A percentile compares a stretch with the other conserved stretches of the same genome.
These are phyloP conservation scores for Excoecaria agallocha DNA, from an alignment of 345 rosid species.

Conservation along the genomic window DNA sequence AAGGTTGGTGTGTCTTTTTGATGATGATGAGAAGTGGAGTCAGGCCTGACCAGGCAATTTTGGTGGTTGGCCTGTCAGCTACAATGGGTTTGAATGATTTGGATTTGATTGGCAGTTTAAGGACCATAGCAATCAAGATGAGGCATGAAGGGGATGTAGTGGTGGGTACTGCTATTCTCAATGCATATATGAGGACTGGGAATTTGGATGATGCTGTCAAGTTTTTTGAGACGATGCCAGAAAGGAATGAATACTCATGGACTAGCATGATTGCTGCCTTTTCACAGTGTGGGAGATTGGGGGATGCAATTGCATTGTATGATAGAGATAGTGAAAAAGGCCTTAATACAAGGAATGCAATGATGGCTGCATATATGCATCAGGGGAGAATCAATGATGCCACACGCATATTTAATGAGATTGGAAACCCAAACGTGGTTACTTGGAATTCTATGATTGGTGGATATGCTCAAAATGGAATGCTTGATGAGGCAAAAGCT, in stretches of 20 bases:
- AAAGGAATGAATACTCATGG: conserved; percentile 28
- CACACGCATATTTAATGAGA: conserved; percentile 23
- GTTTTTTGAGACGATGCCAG: conserved; percentile 30
- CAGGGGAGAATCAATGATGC: conserved; percentile 26
- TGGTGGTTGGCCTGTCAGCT: conserved; percentile 27
- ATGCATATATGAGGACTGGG: conserved; percentile 33
- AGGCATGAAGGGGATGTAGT: conserved; percentile 25
- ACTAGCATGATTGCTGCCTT: conserved; percentile 34
- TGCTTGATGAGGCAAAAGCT: conserved; percentile 30
- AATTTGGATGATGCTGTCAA: conserved; percentile 24
- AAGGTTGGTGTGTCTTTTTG: conserved; percentile 28
- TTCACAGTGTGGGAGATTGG: conserved; percentile 26
- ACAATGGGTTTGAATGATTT: conserved; percentile 27
- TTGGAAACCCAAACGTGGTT: conserved; percentile 22
- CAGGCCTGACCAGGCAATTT: conserved; percentile 22
- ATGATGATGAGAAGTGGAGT: conserved; percentile 30
- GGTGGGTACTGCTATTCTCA: conserved; percentile 32
- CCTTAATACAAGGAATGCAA: conserved; percentile 20
- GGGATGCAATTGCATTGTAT: conserved; percentile 32
- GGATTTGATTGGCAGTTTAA: conserved; percentile 24
- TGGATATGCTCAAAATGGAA: conserved; percentile 30
- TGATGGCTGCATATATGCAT: conserved; percentile 29
- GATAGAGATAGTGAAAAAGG: conserved; percentile 17
- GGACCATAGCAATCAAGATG: conserved; percentile 25
- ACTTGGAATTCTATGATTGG: conserved; percentile 35